Evolutionary conservation across 2,329 filamentous ascomycete genomes (phyloP).

Genomic region (Phialophora verrucosa): DNA sequence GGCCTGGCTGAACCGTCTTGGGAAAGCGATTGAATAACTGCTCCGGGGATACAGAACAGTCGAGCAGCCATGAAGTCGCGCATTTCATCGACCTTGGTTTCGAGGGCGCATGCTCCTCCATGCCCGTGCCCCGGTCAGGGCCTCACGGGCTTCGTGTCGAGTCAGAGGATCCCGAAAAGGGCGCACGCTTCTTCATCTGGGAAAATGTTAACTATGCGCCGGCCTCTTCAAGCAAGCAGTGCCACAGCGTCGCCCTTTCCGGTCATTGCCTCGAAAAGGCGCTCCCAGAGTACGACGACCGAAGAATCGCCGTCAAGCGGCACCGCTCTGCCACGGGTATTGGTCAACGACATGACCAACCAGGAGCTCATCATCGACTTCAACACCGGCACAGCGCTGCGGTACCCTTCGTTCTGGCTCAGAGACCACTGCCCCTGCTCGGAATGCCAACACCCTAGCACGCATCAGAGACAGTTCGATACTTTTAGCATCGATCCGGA

Average conservation of each 20-base stretch:
- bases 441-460: constrained; percentile 71
- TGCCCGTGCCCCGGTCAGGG: neutral
- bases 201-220: neutral
- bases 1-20: neutral
- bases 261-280: neutral
- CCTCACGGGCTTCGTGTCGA: neutral
- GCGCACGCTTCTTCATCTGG: neutral
- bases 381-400: constrained; percentile 31
- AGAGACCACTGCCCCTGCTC: constrained; percentile 76
- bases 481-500: constrained; percentile 65
- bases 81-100: neutral
- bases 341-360: constrained; percentile 39
- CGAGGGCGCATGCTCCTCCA: neutral
- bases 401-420: constrained; percentile 40
- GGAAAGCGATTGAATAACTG: neutral
- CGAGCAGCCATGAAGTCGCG: neutral
- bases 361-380: constrained; percentile 40
- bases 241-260: neutral
- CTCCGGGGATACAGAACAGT: neutral
- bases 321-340: constrained; percentile 21
- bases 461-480: constrained; percentile 70
- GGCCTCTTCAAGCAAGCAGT: neutral
- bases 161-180: neutral
- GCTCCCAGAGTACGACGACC: neutral
- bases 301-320: constrained; percentile 9